A percentile compares a stretch with the other conserved stretches of the same genome.
phyloP scores from a whole-genome alignment of 306 rosid species.

The Dalbergia cochinchinensis region DNA sequence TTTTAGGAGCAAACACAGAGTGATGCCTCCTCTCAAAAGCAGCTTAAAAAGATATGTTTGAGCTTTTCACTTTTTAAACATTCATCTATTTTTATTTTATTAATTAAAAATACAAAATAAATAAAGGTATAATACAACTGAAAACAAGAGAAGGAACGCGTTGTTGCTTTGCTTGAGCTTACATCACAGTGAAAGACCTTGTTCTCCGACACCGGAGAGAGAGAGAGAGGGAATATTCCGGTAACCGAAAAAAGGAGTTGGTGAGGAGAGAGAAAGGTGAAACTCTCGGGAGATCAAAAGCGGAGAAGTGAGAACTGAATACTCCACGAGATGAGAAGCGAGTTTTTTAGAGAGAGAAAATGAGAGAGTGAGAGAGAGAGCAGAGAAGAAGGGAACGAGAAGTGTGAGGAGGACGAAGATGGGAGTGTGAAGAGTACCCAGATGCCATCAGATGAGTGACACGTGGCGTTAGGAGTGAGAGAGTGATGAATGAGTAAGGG shows the following conservation, averaged over 20 bases:
- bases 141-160: neutral
- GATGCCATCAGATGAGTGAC: constrained; percentile 44
- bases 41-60: neutral
- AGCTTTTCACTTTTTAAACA: constrained; percentile 10
- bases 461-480: constrained; percentile 53
- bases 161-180: neutral
- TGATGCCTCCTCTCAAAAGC: neutral
- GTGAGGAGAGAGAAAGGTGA: neutral
- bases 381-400: neutral
- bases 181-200: neutral
- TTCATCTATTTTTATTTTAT: neutral
- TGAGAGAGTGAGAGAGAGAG: neutral
- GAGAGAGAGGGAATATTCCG: neutral
- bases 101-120: neutral
- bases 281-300: constrained; percentile 11
- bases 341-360: constrained; percentile 22
- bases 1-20: neutral
- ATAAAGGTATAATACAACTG: neutral
- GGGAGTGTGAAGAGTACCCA: neutral
- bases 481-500: neutral
- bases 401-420: neutral
- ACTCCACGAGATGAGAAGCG: neutral
- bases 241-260: neutral
- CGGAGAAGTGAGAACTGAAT: neutral
- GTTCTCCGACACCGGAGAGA: neutral